These are phyloP conservation scores for Trichoderma atroviride DNA, from an alignment of 2,329 filamentous ascomycete genomes.

Conservation along the genomic window DNA sequence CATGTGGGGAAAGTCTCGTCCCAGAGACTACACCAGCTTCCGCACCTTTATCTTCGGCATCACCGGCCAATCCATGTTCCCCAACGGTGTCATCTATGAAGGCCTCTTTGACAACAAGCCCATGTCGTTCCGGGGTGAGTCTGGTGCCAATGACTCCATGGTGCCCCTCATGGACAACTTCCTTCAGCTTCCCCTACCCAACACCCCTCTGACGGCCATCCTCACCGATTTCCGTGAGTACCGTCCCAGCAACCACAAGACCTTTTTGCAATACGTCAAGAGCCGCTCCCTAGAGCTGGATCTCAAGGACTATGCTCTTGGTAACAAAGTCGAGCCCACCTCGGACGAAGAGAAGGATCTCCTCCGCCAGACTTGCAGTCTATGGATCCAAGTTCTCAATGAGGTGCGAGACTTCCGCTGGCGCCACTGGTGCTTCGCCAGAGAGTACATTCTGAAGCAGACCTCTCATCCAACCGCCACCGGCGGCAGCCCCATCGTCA, in stretches of 20 bases:
- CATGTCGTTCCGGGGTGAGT: slow-evolving; percentile 85
- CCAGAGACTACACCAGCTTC: slow-evolving; percentile 83
- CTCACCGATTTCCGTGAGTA: slow-evolving; percentile 87
- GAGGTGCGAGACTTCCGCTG: slow-evolving; percentile 81
- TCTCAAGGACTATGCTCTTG: slow-evolving; percentile 62
- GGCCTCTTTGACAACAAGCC: slow-evolving; percentile 72
- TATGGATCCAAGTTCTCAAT: slow-evolving; percentile 69
- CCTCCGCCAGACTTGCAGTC: slow-evolving; percentile 57
- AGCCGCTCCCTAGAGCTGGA: slow-evolving; percentile 51
- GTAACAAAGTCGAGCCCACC: slow-evolving; percentile 29
- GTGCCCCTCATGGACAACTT: slow-evolving; percentile 88
- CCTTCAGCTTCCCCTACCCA: slow-evolving; percentile 82
- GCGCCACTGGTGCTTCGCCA: slow-evolving; percentile 83
- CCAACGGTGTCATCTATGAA: slow-evolving; percentile 86
- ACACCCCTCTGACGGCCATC: slow-evolving; percentile 85
- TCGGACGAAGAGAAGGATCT: slow-evolving; percentile 43
- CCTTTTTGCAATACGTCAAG: slow-evolving; percentile 76
- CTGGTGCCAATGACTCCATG: slow-evolving; percentile 93
- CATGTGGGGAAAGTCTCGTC: slow-evolving; percentile 91
- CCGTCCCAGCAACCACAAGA: slow-evolving; percentile 83
- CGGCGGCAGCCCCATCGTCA: slow-evolving; percentile 79
- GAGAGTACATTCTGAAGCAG: slow-evolving; percentile 81
- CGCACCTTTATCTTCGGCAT: slow-evolving; percentile 98
- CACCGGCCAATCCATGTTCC: slow-evolving; percentile 91
- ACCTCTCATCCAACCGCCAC: slow-evolving; percentile 77